Evolutionary conservation across 2,329 filamentous ascomycete genomes (phyloP).

Genomic region (Sclerotinia nivalis): DNA sequence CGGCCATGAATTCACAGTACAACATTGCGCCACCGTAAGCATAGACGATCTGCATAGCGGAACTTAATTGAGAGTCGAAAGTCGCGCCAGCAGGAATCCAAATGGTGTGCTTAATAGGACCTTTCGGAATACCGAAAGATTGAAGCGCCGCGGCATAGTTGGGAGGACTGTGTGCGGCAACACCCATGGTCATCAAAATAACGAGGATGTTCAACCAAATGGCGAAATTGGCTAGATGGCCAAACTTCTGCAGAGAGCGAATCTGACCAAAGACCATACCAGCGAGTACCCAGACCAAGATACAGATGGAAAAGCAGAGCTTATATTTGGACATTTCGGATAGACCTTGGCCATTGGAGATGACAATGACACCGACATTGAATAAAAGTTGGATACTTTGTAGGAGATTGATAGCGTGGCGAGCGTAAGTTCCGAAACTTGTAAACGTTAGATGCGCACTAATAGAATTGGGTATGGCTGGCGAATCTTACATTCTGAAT

Average conservation of each 20-base stretch:
- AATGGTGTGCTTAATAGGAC: conserved; percentile 42
- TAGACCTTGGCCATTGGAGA: conserved; percentile 54
- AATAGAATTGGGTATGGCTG: neutral
- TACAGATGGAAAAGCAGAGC: conserved; percentile 56
- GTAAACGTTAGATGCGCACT: neutral
- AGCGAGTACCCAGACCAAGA: conserved; percentile 50
- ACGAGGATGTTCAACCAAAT: conserved; percentile 59
- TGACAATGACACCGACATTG: conserved; percentile 53
- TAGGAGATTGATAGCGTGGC: conserved; percentile 50
- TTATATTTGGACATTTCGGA: conserved; percentile 50
- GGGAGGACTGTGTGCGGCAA: conserved; percentile 50
- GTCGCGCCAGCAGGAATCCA: conserved; percentile 46
- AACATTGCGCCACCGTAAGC: conserved; percentile 56
- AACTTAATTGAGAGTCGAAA: conserved; percentile 50
- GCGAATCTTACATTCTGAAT: conserved; percentile 43
- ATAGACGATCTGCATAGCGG: conserved; percentile 54
- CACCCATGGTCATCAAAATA: conserved; percentile 56
- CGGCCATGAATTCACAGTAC: conserved; percentile 57
- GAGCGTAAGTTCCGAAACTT: conserved; percentile 46
- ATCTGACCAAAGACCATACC: conserved; percentile 58
- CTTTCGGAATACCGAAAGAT: conserved; percentile 34
- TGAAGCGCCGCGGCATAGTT: conserved; percentile 45
- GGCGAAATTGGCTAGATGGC: conserved; percentile 56
- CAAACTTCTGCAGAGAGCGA: conserved; percentile 54
- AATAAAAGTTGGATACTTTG: conserved; percentile 52